Evolutionary conservation across 2,329 filamentous ascomycete species (phyloP), one percentile per base, ranked within the genome.

Genomic region (Colletotrichum sublineola): DNA sequence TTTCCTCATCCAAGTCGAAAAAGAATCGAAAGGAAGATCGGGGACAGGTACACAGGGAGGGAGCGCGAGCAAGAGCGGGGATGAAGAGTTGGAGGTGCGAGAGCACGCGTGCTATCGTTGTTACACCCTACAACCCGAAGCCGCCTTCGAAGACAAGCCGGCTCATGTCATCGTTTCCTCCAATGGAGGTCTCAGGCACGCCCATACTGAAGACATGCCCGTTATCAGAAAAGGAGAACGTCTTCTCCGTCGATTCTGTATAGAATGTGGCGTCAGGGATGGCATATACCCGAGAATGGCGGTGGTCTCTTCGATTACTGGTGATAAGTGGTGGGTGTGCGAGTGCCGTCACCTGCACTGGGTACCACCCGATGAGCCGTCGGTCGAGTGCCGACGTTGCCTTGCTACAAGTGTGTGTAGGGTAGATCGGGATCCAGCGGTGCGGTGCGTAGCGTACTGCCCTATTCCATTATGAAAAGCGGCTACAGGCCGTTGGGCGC

Each of bases 311-410:
- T 84, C 83, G 11, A 80, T 80, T 71, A 79, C 79, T 2, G 79
- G 80, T 0, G 79, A 81, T 58, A 80, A 81, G 63, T 78, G 84
- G 20, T 84, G 82, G 82, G 78, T 84, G 11, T 84, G 83, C 75
- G 77, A 74, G 18, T 84, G 83, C 71, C 78, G 78, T 29, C 76
- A 75, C 24, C 29, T 56, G 18, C 62, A 64, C 50, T 36, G 50
- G 62, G 50, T 46, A 5, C 9, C 64, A 36, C 48, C 61, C 9
- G 12, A 14, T 5, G 64, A 55, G 55, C 20, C 63, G 18, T n/a
- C 38, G 18, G 38, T 57, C 36, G 33, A 40, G 44, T 71, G 68
- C 55, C 33, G 36, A 3, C 38, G 40, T 14, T 64, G 62, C 36
- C 50, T 24, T 4, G 40, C 24, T 24, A 24, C 24, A 24, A 24